phyloP scores from a whole-genome alignment of 768 basidiomycete genomes.

The Neoboletus brunneissimus region DNA sequence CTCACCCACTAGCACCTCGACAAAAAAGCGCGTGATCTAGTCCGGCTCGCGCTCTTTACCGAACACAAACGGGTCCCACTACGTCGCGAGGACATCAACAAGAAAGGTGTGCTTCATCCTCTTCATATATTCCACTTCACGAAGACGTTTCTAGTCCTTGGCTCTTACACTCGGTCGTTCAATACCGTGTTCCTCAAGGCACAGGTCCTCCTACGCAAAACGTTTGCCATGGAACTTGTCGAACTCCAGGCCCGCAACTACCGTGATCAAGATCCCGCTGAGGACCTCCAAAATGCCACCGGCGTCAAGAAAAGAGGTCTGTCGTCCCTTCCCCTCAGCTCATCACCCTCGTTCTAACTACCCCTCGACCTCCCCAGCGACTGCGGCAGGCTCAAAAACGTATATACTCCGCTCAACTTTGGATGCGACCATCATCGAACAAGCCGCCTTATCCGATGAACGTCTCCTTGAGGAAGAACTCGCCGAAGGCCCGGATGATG shows the following conservation, averaged over 20 bases:
- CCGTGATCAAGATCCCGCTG: constrained; percentile 38
- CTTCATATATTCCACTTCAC: neutral
- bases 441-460: constrained; percentile 51
- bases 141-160: constrained; percentile 39
- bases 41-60: constrained; percentile 76
- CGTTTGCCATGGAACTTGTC: constrained; percentile 83
- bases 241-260: constrained; percentile 63
- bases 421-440: constrained; percentile 57
- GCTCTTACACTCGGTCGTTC: constrained; percentile 54
- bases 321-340: neutral
- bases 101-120: constrained; percentile 56
- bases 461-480: constrained; percentile 47
- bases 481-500: constrained; percentile 44
- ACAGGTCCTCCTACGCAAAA: constrained; percentile 58
- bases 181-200: constrained; percentile 60
- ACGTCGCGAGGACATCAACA: constrained; percentile 80
- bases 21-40: constrained; percentile 69
- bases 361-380: constrained; percentile 26
- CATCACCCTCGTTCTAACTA: neutral
- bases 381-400: constrained; percentile 63
- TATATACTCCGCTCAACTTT: constrained; percentile 83
- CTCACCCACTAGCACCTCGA: constrained; percentile 52
- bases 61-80: constrained; percentile 69
- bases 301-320: constrained; percentile 68
- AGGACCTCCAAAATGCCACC: constrained; percentile 49